Percentiles rank a stretch among this genome's conserved stretches.
Conservation (phyloP, 2,329 filamentous ascomycete species). For the Cladosporium sp. region DNA sequence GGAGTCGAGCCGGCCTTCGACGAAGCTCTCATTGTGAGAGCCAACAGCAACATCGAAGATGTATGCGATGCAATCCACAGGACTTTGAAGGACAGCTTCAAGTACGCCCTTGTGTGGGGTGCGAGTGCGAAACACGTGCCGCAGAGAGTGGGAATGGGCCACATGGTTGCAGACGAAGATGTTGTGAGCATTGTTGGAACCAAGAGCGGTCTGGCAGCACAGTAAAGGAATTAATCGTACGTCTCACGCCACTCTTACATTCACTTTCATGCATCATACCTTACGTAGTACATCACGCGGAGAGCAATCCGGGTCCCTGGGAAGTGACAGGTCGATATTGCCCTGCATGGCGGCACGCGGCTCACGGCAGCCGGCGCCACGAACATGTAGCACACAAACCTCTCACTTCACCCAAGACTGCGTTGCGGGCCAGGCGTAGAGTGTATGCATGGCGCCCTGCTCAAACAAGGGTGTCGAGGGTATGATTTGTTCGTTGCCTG, state of each 20-base stretch:
- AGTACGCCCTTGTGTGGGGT: constrained; percentile 97
- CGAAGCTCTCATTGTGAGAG: constrained; percentile 89
- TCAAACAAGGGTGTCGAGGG: not conserved
- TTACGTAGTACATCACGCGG: no score
- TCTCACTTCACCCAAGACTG: not conserved
- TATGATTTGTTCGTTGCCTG: not conserved
- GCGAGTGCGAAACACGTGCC: constrained; percentile 92
- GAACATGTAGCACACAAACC: not conserved
- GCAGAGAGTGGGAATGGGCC: constrained; percentile 81
- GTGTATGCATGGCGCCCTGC: not conserved
- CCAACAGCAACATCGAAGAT: constrained; percentile 85
- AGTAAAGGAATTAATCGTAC: constrained; percentile 5
- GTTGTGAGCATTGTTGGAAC: constrained; percentile 59
- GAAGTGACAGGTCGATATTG: constrained; percentile 2
- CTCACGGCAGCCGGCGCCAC: no score
- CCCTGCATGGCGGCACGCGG: not conserved
- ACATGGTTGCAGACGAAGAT: constrained; percentile 68
- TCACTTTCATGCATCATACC: not conserved
- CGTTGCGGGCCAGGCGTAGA: not conserved
- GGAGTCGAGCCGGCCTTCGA: constrained; percentile 81
- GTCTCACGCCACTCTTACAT: not conserved
- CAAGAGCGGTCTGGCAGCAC: constrained; percentile 33
- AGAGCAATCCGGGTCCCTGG: not conserved
- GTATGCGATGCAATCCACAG: constrained; percentile 95
- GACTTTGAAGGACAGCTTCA: constrained; percentile 95